Base-by-base conservation (phyloP, 2,329 filamentous ascomycete genomes). In the Aspergillus flavus region DNA sequence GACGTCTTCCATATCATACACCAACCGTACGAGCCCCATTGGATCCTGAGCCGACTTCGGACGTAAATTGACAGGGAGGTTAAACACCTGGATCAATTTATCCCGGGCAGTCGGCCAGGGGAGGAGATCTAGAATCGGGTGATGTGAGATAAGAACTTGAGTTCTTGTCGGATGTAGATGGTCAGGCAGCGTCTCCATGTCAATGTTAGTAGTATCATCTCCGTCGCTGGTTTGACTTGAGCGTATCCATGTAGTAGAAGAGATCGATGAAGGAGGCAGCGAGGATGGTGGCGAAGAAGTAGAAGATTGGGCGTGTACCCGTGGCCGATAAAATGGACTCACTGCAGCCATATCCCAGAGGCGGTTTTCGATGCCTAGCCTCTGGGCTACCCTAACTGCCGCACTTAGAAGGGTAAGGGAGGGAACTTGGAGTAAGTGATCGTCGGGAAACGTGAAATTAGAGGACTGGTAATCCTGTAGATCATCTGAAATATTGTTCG, bases 61-160 rank as follows among this genome's bases (percentile, higher is more conserved):
- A 34, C 85, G 81, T 43, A 80, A 66, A 36, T 80, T 72, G 2
- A 80, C 78, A 0, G 85, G 85, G 34, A 87, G 73, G 19, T 76
- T 76, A 58, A 88, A 77, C 36, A 87, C 75, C 64, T 78, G 78
- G 65, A 89, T 84, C 43, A 85, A 73, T 61, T 82, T 82, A 64
- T 86, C 83, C 9, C 86, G 79, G 41, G 84, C 82, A 21, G 70
- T 75, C 1, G 86, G 85, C 86, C 86, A 88, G 0, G 86, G 86
- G 1, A 88, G 72, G 32, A 87, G 74, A 69, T 89, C 86, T 12
- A 88, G 72, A 14, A 87, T 62, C 1, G 86, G 85, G 66, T 88
- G 86, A 65, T 88, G 86, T 1, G 84, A 82, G 16, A 86, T 74
- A 2, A 78, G 66, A 10, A 80, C 69, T 69, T 88, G 86, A 0